These are phyloP conservation scores for Scheffersomyces stambukii DNA, from an alignment of 1,139 yeast genomes.

Conservation along the genomic window DNA sequence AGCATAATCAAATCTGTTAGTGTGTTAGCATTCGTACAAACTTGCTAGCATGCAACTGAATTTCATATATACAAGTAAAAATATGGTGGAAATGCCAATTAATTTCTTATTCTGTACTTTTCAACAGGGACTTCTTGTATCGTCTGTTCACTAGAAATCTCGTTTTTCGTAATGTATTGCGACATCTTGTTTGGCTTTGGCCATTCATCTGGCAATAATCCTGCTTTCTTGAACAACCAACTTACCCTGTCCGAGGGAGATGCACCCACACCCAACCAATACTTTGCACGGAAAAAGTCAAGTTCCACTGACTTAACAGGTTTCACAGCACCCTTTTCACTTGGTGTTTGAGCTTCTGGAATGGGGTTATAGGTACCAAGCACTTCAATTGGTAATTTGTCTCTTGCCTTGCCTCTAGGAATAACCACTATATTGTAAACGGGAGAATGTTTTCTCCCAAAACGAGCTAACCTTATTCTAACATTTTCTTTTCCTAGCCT, in stretches of 20 bases:
- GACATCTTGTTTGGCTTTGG: slow-evolving; percentile 43
- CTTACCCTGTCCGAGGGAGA: slow-evolving; percentile 85
- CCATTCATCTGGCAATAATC: slow-evolving; percentile 73
- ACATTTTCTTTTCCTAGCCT: slow-evolving; percentile 12
- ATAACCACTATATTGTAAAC: slow-evolving; percentile 90
- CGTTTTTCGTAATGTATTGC: slow-evolving; percentile 24
- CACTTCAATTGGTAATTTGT: slow-evolving; percentile 88
- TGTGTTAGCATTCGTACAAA: too few species aligned
- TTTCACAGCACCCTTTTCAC: too few species aligned
- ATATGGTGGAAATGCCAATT: too few species aligned
- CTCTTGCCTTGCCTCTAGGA: slow-evolving; percentile 67
- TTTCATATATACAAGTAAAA: too few species aligned
- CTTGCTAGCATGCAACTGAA: too few species aligned
- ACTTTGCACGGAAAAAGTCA: slow-evolving; percentile 88
- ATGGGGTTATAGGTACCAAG: slow-evolving; percentile 90
- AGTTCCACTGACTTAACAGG: slow-evolving; percentile 77
- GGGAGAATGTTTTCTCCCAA: slow-evolving; percentile 87
- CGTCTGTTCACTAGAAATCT: too few species aligned
- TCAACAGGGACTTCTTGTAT: slow-evolving; percentile 34
- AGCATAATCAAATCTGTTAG: too few species aligned
- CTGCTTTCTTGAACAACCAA: slow-evolving; percentile 74
- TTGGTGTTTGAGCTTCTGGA: slow-evolving; percentile 72
- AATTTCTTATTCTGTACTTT: slow-evolving; percentile 30
- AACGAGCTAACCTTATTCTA: slow-evolving; percentile 78
- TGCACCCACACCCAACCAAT: slow-evolving; percentile 99